These are phyloP conservation scores for Boletellus emodensis DNA, from an alignment of 768 basidiomycete species.

Conservation along the genomic window DNA sequence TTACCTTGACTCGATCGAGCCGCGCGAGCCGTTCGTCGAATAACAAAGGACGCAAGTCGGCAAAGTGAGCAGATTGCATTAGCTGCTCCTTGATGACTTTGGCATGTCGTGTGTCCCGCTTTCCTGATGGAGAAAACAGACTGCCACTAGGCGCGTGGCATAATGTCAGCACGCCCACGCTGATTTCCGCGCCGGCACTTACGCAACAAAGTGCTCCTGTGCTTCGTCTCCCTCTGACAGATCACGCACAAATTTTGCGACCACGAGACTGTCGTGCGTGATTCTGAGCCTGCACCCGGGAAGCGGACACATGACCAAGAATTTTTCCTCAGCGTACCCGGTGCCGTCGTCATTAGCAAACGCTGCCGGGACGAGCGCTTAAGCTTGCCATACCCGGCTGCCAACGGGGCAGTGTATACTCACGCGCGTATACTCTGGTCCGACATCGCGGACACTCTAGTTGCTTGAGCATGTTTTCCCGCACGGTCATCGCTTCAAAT, in stretches of 20 bases:
- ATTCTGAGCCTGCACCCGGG: conserved; percentile 38
- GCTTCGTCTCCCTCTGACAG: conserved; percentile 24
- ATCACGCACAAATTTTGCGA: conserved; percentile 42
- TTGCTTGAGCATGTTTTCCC: conserved; percentile 19
- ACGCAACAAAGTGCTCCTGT: conserved; percentile 34
- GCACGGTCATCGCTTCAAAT: conserved; percentile 30
- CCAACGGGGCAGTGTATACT: conserved; percentile 12
- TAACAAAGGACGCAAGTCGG: neutral
- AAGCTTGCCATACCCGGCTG: neutral
- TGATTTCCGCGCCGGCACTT: conserved; percentile 12
- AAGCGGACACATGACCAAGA: conserved; percentile 35
- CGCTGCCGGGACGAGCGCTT: conserved; percentile 28
- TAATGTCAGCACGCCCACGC: neutral
- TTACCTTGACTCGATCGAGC: conserved; percentile 22
- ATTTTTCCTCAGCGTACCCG: conserved; percentile 47
- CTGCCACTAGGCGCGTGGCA: conserved; percentile 29
- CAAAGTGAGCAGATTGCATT: conserved; percentile 19
- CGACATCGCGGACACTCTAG: conserved; percentile 37
- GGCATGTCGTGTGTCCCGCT: conserved; percentile 26
- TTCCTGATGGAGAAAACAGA: conserved; percentile 28
- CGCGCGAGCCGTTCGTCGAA: conserved; percentile 20
- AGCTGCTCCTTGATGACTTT: conserved; percentile 27
- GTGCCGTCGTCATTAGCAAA: conserved; percentile 38
- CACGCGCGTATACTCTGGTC: conserved; percentile 28
- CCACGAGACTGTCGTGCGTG: conserved; percentile 38